Conservation (phyloP, 1,284 basidiomycete species). For the Marasmius fiardii region DNA sequence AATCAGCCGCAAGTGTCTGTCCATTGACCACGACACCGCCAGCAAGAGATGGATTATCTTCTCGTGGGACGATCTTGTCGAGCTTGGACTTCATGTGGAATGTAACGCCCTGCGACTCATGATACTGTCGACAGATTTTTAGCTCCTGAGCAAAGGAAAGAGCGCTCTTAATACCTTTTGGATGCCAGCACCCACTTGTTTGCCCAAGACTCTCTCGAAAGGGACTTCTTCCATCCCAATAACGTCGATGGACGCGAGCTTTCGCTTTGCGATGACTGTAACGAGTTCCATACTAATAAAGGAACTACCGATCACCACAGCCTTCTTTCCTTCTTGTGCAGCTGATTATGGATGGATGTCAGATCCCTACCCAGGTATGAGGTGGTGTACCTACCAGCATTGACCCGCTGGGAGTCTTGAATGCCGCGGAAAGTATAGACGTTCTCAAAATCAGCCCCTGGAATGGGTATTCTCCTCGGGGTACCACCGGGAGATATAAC, state of each 20-base stretch:
- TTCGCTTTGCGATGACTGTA: constrained; percentile 70
- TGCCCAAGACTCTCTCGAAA: constrained; percentile 80
- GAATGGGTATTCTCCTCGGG: constrained; percentile 74
- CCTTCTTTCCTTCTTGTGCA: constrained; percentile 67
- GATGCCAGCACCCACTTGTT: constrained; percentile 76
- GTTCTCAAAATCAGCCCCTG: constrained; percentile 74
- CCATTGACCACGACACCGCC: constrained; percentile 71
- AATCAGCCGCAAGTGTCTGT: constrained; percentile 69
- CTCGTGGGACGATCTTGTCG: constrained; percentile 67
- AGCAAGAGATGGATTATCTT: constrained; percentile 44
- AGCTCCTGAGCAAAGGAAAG: not conserved
- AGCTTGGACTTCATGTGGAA: constrained; percentile 80
- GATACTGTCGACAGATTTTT: constrained; percentile 43
- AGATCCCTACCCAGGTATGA: not conserved
- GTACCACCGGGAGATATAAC: constrained; percentile 71
- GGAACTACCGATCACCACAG: constrained; percentile 86
- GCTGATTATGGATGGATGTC: constrained; percentile 27
- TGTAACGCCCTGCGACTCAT: constrained; percentile 78
- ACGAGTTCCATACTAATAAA: constrained; percentile 96
- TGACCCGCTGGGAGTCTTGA: constrained; percentile 71
- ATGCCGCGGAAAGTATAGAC: constrained; percentile 68
- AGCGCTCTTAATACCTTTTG: constrained; percentile 54
- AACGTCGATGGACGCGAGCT: constrained; percentile 75
- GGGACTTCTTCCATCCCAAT: constrained; percentile 86
- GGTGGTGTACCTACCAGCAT: constrained; percentile 46